phyloP scores from a whole-genome alignment of 163 green algal genomes.

The Scenedesmus sp. region DNA sequence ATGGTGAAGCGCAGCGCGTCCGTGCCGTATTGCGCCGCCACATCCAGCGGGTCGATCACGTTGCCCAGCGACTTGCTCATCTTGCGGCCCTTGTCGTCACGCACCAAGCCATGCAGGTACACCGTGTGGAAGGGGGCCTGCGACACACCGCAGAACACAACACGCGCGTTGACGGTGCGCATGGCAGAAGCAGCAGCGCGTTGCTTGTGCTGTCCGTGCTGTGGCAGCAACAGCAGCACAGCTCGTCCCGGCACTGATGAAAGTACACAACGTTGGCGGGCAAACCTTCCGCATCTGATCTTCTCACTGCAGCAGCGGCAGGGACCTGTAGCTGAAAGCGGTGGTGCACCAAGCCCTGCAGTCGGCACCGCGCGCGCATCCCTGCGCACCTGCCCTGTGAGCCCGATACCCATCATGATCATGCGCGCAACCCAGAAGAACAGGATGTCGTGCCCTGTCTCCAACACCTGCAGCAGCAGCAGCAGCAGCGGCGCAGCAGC shows the following conservation, averaged over 20 bases:
- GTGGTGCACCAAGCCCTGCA: no score
- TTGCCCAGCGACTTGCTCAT: constrained; percentile 98
- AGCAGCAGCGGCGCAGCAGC: neutral
- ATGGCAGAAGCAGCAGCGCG: neutral
- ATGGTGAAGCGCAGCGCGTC: constrained; percentile 97
- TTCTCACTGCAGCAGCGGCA: neutral
- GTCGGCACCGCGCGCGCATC: neutral
- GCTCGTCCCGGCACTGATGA: no score
- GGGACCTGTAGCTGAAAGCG: no score
- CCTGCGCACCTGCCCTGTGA: constrained; percentile 76
- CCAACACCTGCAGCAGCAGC: constrained; percentile 79
- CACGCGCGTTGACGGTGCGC: neutral
- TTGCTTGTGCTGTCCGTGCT: no score
- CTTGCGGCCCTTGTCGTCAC: constrained; percentile 93
- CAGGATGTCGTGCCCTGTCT: constrained; percentile 99
- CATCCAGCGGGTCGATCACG: constrained; percentile 95
- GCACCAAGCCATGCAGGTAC: constrained; percentile 97
- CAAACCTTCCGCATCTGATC: no score
- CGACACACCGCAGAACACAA: neutral
- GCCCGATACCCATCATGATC: constrained; percentile 98
- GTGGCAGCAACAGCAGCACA: no score
- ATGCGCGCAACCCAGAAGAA: constrained; percentile 99
- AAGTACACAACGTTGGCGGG: no score
- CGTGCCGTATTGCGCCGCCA: constrained; percentile 74
- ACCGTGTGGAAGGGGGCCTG: constrained; percentile 93